These are phyloP conservation scores for Tieghemostelium lacteum DNA, from an alignment of 78 protist species.

Conservation along the genomic window DNA sequence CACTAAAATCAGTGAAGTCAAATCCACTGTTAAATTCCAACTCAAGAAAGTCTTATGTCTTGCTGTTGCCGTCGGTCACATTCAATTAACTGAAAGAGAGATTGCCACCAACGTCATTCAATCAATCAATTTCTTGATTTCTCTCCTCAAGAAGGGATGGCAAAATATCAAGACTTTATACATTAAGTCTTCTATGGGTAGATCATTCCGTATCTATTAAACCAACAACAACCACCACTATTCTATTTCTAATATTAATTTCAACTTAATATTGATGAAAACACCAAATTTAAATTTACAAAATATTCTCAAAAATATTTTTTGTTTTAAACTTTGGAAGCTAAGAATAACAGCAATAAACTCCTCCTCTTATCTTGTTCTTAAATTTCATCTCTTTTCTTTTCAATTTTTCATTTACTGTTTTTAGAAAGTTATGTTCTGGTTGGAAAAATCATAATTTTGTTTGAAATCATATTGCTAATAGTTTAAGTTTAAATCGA, in stretches of 20 bases:
- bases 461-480: no score
- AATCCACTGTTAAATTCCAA: constrained; percentile 98
- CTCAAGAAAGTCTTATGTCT: constrained; percentile 98
- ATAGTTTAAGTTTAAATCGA: no score
- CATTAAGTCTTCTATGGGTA: constrained; percentile 99
- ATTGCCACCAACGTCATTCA: constrained; percentile 92
- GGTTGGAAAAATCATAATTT: no score
- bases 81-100: constrained; percentile 93
- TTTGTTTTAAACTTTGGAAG: no score
- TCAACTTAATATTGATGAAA: background rate
- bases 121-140: constrained; percentile 98
- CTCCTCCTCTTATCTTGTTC: no score
- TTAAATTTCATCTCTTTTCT: no score
- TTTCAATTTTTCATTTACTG: no score
- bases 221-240: background rate
- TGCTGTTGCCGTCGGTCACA: constrained; percentile 98
- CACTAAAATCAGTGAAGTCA: constrained; percentile 94
- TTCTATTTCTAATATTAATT: background rate
- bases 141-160: constrained; percentile 99
- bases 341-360: no score
- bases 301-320: no score
- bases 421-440: no score
- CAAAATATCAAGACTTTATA: constrained; percentile 98
- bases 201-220: constrained; percentile 93
- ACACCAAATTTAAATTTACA: constrained; percentile 19